A percentile compares a stretch with the other conserved stretches of the same genome.
phyloP scores from a whole-genome alignment of 352 stramenopile genomes.

The Thalassiosira mediterranea region DNA sequence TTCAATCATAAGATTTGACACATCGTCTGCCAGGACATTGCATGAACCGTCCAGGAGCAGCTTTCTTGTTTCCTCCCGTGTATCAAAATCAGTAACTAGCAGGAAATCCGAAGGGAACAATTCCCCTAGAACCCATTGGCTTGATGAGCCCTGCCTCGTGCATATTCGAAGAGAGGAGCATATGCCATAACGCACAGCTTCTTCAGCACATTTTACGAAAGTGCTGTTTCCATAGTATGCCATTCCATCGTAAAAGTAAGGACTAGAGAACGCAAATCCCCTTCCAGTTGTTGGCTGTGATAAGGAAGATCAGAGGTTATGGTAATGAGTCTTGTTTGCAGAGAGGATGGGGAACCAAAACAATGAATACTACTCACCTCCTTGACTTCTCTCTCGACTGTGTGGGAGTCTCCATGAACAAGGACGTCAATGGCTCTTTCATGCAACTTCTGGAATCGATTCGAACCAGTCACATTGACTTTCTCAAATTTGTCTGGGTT shows the following conservation, averaged over 20 bases:
- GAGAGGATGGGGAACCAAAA: no score
- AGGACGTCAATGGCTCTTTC: not conserved
- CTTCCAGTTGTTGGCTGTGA: slow-evolving; percentile 1
- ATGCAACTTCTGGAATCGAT: slow-evolving; percentile 9
- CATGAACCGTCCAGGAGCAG: slow-evolving; percentile 3
- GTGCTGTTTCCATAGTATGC: slow-evolving; percentile 1
- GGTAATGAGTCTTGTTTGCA: no score
- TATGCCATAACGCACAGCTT: not conserved
- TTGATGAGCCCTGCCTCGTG: not conserved
- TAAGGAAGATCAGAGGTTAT: no score
- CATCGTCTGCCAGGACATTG: slow-evolving; percentile 11
- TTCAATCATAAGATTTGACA: no score
- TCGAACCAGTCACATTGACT: not conserved
- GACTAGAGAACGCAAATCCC: no score
- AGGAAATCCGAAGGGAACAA: slow-evolving; percentile 2
- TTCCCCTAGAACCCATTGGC: not conserved
- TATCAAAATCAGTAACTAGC: not conserved
- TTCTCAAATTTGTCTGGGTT: slow-evolving; percentile 6
- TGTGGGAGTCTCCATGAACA: slow-evolving; percentile 3
- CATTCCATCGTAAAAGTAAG: slow-evolving; percentile 7
- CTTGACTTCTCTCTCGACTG: slow-evolving; percentile 13
- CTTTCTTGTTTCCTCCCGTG: not conserved
- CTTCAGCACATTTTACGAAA: slow-evolving; percentile 4
- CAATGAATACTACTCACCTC: no score
- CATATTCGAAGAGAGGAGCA: slow-evolving; percentile 11